Evolutionary conservation across 1,139 yeast species (phyloP), one percentile per base, ranked within the genome.

Genomic region (Yamadazyma triangularis): DNA sequence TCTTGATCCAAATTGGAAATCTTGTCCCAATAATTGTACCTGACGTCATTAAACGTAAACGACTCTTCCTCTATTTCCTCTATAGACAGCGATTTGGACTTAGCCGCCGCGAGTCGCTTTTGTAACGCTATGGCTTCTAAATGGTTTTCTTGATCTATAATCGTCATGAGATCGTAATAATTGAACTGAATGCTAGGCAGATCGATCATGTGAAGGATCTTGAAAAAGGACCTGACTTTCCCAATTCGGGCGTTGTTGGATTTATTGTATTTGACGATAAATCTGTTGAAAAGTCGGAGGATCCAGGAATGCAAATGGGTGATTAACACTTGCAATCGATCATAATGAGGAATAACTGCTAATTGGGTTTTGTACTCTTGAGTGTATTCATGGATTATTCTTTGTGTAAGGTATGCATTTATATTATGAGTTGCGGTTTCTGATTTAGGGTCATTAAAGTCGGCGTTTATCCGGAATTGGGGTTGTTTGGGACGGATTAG

Each of bases 1-100:
- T 60, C 68, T 18, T 39, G 39, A 13, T 52, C 56, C 10, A 51
- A 35, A 3, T 45, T 40, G n/a, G 55, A 35, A 5, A 42, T 39
- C 8, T 47, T 51, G 33, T 63, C 70, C 70, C 71, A 65, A 41
- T 65, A 65, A 26, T 50, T 49, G 35, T 65, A 65, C 32, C 47
- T 47, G 13, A 59, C 36, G 24, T 54, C 58, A 15, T 48, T 39
- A 21, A 37, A 47, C 10, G 30, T 31, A 15, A 39, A 28, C 11
- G 26, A 15, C 6, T 36, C 40, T 13, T 39, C 42, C 8, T 45
- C 39, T 40, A 31, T 38, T 41, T 49, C 52, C 15, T 44, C 40
- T 12, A 38, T 16, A 7, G 23, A 9, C 13, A n/a, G n/a, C 41
- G 26, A 39, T 38, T 26, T 18, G 6, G 6, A 6, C 20, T 18